phyloP scores from a whole-genome alignment of 345 rosid genomes.

The Citrus trifoliata region DNA sequence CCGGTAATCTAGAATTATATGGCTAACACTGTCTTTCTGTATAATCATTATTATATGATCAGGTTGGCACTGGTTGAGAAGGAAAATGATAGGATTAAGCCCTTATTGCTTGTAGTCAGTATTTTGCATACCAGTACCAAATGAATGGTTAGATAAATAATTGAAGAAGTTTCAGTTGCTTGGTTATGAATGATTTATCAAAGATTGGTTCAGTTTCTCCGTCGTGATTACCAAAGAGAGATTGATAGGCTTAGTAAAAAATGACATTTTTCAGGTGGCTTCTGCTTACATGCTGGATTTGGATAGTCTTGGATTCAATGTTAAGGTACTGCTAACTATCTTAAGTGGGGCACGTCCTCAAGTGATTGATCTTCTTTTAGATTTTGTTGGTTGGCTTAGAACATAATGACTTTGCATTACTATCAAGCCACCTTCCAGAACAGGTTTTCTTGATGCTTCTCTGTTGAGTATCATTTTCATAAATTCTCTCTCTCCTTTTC shows the following conservation, averaged over 20 bases:
- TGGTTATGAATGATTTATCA: background rate
- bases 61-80: background rate
- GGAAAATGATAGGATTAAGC: background rate
- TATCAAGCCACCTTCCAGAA: background rate
- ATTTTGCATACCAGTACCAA: background rate
- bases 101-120: background rate
- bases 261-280: conserved; percentile 57
- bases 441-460: conserved; percentile 2
- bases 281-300: conserved; percentile 83
- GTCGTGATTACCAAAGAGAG: background rate
- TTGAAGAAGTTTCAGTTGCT: background rate
- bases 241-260: background rate
- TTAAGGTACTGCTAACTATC: conserved; percentile 51
- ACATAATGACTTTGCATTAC: background rate
- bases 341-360: background rate
- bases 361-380: background rate
- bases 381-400: conserved; percentile 1
- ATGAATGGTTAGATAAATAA: background rate
- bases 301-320: conserved; percentile 92
- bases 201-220: background rate
- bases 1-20: conserved; percentile 45
- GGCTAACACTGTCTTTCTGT: background rate
- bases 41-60: background rate
- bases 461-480: background rate
- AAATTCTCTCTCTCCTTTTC: background rate